phyloP scores from a whole-genome alignment of 2,329 filamentous ascomycete species.

The Xylariaceae sp. region DNA sequence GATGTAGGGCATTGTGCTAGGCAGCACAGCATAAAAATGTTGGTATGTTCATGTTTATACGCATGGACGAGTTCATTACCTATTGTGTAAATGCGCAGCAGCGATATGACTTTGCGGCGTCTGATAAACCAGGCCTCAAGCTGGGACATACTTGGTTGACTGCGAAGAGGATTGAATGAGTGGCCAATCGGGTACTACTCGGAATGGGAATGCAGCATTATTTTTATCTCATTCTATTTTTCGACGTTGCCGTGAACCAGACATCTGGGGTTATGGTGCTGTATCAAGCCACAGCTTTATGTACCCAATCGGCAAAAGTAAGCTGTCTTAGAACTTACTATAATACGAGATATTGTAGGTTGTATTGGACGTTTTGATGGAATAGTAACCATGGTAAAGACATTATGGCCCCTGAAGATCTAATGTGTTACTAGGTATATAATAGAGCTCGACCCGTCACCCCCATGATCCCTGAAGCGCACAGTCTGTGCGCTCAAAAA shows the following conservation, averaged over 20 bases:
- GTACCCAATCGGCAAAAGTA: slow-evolving; percentile 19
- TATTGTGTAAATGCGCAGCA: slow-evolving; percentile 7
- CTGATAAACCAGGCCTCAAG: slow-evolving; percentile 1
- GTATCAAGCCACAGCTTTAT: slow-evolving; percentile 16
- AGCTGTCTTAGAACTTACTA: not conserved
- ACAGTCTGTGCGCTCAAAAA: slow-evolving; percentile 22
- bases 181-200: slow-evolving; percentile 17
- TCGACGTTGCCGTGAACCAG: slow-evolving; percentile 9
- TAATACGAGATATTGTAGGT: slow-evolving; percentile 18
- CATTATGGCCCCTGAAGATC: slow-evolving; percentile 22
- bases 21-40: no score
- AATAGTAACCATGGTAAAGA: slow-evolving; percentile 2
- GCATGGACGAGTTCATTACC: slow-evolving; percentile 13
- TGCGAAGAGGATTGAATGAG: no score
- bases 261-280: slow-evolving; percentile 10
- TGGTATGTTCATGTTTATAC: slow-evolving; percentile 13
- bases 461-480: slow-evolving; percentile 20
- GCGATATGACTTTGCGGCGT: slow-evolving; percentile 8
- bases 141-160: not conserved
- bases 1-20: no score
- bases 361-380: slow-evolving; percentile 8
- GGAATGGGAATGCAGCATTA: no score
- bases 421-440: no score
- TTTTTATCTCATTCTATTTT: slow-evolving; percentile 5
- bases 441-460: slow-evolving; percentile 8